A percentile compares a stretch with the other conserved stretches of the same genome.
These are phyloP conservation scores for Botrytis porri DNA, from an alignment of 2,329 filamentous ascomycete species.

Conservation along the genomic window DNA sequence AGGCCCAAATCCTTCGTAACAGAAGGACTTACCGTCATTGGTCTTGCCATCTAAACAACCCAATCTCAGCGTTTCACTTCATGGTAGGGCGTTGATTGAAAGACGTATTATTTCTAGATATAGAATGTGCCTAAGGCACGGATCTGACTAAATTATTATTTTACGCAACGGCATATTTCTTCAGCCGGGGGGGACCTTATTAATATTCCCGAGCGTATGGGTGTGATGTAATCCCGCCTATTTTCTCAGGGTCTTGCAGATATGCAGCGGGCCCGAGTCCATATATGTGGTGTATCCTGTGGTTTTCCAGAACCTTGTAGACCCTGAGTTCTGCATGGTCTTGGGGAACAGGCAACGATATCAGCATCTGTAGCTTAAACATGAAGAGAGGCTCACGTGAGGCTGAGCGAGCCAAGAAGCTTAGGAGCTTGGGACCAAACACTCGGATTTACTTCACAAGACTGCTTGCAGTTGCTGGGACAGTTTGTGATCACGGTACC, in stretches of 20 bases:
- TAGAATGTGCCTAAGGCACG: background rate
- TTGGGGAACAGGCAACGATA: background rate
- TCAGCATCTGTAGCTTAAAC: background rate
- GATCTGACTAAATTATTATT: background rate
- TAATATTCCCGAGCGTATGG: background rate
- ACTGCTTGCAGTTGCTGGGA: background rate
- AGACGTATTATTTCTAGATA: background rate
- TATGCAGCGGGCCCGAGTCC: slow-evolving; percentile 15
- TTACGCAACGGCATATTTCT: background rate
- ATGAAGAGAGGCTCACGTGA: background rate
- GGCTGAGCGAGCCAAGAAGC: background rate
- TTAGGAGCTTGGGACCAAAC: background rate
- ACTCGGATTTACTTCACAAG: background rate
- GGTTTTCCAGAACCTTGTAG: background rate
- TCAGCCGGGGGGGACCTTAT: background rate
- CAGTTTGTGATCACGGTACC: background rate
- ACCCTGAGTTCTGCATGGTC: slow-evolving; percentile 13
- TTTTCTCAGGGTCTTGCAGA: slow-evolving; percentile 3
- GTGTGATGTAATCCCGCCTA: slow-evolving; percentile 1
- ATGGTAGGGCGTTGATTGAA: background rate
- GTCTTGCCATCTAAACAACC: background rate
- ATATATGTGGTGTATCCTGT: background rate
- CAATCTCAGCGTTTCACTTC: background rate
- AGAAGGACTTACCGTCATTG: background rate
- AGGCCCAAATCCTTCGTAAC: background rate